Percentiles rank a stretch among this genome's conserved stretches.
Evolutionary conservation across 768 basidiomycete species (phyloP).

Genomic region (Tulasnella sp.): DNA sequence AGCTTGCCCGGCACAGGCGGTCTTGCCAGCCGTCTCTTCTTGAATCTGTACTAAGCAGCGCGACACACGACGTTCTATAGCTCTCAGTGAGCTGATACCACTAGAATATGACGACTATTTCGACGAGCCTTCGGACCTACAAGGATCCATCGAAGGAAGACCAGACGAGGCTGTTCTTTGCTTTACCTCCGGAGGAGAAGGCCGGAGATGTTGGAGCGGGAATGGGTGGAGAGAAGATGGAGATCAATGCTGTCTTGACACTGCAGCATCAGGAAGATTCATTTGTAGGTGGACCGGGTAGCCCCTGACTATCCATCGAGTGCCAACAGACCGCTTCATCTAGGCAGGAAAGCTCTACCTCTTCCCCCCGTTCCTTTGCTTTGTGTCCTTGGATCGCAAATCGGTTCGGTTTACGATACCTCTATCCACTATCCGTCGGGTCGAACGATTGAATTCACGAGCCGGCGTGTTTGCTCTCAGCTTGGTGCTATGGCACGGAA

Average conservation of each 20-base stretch:
- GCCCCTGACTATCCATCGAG: constrained; percentile 18
- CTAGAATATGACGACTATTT: constrained; percentile 10
- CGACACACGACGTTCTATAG: not conserved
- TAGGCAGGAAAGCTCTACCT: constrained; percentile 90
- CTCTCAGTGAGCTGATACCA: not conserved
- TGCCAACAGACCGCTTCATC: constrained; percentile 1
- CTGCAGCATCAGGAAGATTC: constrained; percentile 85
- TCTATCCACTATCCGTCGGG: constrained; percentile 84
- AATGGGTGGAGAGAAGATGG: constrained; percentile 55
- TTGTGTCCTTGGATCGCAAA: constrained; percentile 85
- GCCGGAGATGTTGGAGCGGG: constrained; percentile 29
- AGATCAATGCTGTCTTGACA: constrained; percentile 84
- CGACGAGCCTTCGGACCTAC: constrained; percentile 75
- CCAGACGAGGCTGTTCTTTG: constrained; percentile 79
- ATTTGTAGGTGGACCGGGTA: constrained; percentile 59
- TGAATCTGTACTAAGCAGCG: not conserved
- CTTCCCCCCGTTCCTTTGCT: constrained; percentile 84
- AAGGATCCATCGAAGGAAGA: constrained; percentile 91
- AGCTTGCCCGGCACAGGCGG: not conserved
- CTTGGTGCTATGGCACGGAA: constrained; percentile 87
- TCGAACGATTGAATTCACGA: constrained; percentile 88
- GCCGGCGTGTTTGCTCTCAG: constrained; percentile 96
- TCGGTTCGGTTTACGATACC: constrained; percentile 90
- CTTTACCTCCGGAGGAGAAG: constrained; percentile 52
- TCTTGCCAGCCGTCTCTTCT: not conserved